These are phyloP conservation scores for Neonectria punicea DNA, from an alignment of 2,329 filamentous ascomycete genomes.

Conservation along the genomic window DNA sequence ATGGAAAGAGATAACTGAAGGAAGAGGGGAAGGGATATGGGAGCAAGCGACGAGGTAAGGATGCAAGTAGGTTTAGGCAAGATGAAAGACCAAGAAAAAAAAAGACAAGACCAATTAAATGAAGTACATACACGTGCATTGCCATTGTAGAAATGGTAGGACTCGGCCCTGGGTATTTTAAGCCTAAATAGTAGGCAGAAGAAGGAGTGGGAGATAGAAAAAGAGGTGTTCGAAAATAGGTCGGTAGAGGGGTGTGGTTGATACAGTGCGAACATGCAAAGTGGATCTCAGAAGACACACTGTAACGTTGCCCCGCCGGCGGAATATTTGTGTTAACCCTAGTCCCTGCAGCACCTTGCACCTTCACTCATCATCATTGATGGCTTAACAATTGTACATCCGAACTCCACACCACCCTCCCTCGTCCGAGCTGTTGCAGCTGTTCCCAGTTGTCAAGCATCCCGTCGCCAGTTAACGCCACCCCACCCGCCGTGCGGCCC, in stretches of 20 bases:
- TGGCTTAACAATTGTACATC: background rate
- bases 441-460: conserved; percentile 33
- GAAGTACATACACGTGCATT: background rate
- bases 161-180: background rate
- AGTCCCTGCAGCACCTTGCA: background rate
- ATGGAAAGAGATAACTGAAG: conserved; percentile 72
- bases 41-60: conserved; percentile 40
- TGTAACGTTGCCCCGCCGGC: background rate
- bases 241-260: background rate
- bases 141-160: background rate
- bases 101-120: background rate
- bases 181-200: background rate
- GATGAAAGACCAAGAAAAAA: background rate
- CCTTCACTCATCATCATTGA: background rate
- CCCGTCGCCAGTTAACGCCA: conserved; percentile 8
- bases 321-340: background rate
- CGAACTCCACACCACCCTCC: conserved; percentile 31
- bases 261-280: background rate
- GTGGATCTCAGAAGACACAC: background rate
- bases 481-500: background rate
- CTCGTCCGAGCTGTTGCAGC: conserved; percentile 26
- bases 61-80: background rate
- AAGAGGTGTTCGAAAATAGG: background rate
- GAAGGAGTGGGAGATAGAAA: background rate
- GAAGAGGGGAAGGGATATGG: conserved; percentile 54